Conservation (phyloP, 2,329 filamentous ascomycete species). For the Delphinella strobiligena region DNA sequence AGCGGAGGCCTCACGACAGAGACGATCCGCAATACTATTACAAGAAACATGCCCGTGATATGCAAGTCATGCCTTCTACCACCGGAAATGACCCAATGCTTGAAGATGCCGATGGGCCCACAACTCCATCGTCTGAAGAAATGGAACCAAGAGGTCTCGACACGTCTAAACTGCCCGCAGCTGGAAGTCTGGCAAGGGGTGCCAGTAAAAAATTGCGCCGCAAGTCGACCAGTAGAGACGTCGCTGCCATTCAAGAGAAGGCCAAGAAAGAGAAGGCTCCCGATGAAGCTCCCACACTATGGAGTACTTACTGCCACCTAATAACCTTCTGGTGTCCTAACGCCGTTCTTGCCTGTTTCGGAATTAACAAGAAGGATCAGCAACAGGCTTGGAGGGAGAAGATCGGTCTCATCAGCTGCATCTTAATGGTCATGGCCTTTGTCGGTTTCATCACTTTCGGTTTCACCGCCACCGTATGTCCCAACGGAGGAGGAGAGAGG, state of each 20-base stretch:
- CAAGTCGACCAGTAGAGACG: constrained; percentile 53
- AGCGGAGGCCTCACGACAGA: constrained; percentile 71
- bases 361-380: constrained; percentile 73
- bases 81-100: constrained; percentile 84
- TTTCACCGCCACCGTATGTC: constrained; percentile 82
- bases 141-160: constrained; percentile 53
- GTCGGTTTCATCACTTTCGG: constrained; percentile 96
- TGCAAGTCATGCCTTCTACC: constrained; percentile 79
- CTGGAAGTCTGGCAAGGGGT: constrained; percentile 10
- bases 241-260: constrained; percentile 48
- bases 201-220: constrained; percentile 32
- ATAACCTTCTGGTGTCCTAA: constrained; percentile 92
- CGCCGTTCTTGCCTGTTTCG: constrained; percentile 72
- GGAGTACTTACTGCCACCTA: constrained; percentile 90
- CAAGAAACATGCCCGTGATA: constrained; percentile 83
- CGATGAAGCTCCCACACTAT: constrained; percentile 66
- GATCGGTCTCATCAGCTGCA: constrained; percentile 92
- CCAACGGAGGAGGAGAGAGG: constrained; percentile 51
- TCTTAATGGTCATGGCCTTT: constrained; percentile 71
- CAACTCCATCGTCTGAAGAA: constrained; percentile 34
- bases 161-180: constrained; percentile 30
- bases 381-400: constrained; percentile 95
- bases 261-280: constrained; percentile 40
- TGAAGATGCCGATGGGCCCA: constrained; percentile 42
- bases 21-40: constrained; percentile 95